A percentile compares a stretch with the other conserved stretches of the same genome.
These are phyloP conservation scores for Isatis tinctoria DNA, from an alignment of 345 rosid genomes.

Conservation along the genomic window DNA sequence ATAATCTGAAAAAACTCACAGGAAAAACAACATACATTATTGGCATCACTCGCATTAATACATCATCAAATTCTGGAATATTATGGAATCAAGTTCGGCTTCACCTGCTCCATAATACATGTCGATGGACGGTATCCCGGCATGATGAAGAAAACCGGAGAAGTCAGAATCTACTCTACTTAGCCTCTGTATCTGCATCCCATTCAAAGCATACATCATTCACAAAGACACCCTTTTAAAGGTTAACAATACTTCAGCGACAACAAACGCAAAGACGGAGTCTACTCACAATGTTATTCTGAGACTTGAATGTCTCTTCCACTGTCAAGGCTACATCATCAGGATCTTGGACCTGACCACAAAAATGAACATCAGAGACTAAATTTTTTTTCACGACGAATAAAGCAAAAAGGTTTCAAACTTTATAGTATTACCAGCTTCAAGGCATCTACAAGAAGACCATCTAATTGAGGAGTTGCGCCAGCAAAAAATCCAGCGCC, in stretches of 20 bases:
- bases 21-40: neutral
- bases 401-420: neutral
- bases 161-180: constrained; percentile 88
- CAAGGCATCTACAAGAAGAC: constrained; percentile 64
- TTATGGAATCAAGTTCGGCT: neutral
- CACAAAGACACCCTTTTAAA: neutral
- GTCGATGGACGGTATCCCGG: constrained; percentile 85
- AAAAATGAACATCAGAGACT: neutral
- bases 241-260: neutral
- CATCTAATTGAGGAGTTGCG: constrained; percentile 85
- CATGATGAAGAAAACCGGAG: constrained; percentile 92
- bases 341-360: constrained; percentile 73
- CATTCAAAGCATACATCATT: constrained; percentile 6
- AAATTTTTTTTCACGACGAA: neutral
- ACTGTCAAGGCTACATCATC: constrained; percentile 51
- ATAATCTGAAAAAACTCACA: constrained; percentile 50
- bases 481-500: constrained; percentile 85
- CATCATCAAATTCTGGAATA: neutral
- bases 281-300: constrained; percentile 34
- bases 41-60: neutral
- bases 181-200: constrained; percentile 75
- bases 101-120: constrained; percentile 90
- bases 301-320: constrained; percentile 62
- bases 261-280: neutral
- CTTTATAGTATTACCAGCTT: constrained; percentile 47